Percentiles rank a stretch among this genome's conserved stretches.
Evolutionary conservation across 2,329 filamentous ascomycete species (phyloP).

Genomic region (Thermoascus crustaceus): DNA sequence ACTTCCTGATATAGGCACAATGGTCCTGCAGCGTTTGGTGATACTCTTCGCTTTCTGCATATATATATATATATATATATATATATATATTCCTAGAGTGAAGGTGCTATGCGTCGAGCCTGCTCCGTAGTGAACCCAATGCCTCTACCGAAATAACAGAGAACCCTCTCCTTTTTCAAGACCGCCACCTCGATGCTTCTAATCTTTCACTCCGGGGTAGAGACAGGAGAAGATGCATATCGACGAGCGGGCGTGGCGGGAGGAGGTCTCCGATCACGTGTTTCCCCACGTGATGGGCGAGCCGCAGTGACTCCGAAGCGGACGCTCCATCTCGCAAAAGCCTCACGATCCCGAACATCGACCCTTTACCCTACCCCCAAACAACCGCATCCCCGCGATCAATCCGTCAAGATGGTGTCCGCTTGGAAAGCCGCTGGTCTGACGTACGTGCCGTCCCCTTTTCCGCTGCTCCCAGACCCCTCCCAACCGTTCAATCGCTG

Average conservation of each 20-base stretch:
- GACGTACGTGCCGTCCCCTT: conserved; percentile 55
- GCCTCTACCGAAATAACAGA: too few species aligned
- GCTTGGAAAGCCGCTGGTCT: conserved; percentile 98
- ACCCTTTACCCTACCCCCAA: conserved; percentile 8
- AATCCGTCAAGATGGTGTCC: conserved; percentile 71
- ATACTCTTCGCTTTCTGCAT: too few species aligned
- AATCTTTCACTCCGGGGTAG: too few species aligned
- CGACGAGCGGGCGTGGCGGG: not conserved
- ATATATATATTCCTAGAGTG: too few species aligned
- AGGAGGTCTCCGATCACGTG: not conserved
- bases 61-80: too few species aligned
- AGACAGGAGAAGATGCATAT: not conserved
- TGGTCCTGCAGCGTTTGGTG: too few species aligned
- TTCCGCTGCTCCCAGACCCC: not conserved
- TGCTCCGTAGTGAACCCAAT: too few species aligned
- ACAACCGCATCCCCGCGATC: conserved; percentile 17
- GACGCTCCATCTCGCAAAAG: conserved; percentile 4
- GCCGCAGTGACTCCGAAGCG: conserved; percentile 5
- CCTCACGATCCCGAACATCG: conserved; percentile 4
- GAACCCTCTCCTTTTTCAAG: not conserved
- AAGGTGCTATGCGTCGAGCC: too few species aligned
- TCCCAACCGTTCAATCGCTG: conserved; percentile 15
- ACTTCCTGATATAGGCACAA: too few species aligned
- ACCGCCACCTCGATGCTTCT: not conserved
- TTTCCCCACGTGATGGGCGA: conserved; percentile 4